Percentiles rank a stretch among this genome's conserved stretches.
Conservation (phyloP, 106 monocot species). For the Ottelia alismoides region DNA sequence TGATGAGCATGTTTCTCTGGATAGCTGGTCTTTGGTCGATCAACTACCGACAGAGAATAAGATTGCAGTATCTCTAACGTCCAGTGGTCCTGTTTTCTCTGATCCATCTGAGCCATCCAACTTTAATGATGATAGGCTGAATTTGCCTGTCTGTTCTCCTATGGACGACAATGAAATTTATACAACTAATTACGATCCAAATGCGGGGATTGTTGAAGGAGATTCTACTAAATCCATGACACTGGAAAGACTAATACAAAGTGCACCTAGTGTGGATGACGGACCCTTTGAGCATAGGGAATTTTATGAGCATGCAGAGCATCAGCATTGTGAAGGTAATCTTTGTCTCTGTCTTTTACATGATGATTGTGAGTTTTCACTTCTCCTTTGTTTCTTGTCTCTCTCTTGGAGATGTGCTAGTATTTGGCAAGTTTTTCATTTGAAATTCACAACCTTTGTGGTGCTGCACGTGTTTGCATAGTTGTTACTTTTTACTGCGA, state of each 20-base stretch:
- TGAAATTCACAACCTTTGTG: no score
- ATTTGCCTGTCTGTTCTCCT: slow-evolving; percentile 22
- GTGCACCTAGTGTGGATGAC: no score
- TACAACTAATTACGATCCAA: slow-evolving; percentile 14
- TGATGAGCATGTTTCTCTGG: slow-evolving; percentile 16
- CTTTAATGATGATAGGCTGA: slow-evolving; percentile 26
- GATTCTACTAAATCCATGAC: slow-evolving; percentile 22
- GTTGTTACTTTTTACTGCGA: no score
- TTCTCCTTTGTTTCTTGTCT: no score
- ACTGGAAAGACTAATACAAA: slow-evolving; percentile 23
- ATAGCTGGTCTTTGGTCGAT: slow-evolving; percentile 38
- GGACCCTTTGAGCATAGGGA: no score
- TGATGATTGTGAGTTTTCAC: no score
- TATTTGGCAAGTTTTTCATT: no score
- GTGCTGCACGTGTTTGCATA: no score
- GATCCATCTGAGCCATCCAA: slow-evolving; percentile 18
- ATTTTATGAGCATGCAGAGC: no score
- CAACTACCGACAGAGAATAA: slow-evolving; percentile 18
- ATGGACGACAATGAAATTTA: slow-evolving; percentile 29
- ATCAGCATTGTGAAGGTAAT: no score
- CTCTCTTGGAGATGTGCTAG: no score
- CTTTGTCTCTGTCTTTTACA: no score
- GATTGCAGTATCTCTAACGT: slow-evolving; percentile 13
- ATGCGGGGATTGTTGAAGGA: slow-evolving; percentile 10
- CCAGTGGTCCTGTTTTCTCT: slow-evolving; percentile 14